A percentile compares a stretch with the other conserved stretches of the same genome.
These are phyloP conservation scores for Pseudoneurospora amorphoporcata DNA, from an alignment of 495 filamentous ascomycete genomes.

Conservation along the genomic window DNA sequence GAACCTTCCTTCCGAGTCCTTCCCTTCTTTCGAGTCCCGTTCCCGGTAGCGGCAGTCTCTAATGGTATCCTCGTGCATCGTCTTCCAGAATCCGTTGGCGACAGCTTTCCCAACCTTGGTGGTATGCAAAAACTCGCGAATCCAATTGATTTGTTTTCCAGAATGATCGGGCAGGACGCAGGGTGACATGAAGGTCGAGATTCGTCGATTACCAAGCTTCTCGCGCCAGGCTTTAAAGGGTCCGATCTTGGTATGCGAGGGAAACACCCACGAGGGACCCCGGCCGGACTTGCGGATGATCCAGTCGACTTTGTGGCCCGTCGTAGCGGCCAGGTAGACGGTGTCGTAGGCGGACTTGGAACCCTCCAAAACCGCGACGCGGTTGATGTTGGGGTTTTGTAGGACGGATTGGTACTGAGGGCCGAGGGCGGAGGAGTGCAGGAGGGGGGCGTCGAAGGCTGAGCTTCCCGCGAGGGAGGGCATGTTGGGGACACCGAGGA, in stretches of 20 bases:
- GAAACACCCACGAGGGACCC: constrained; percentile 57
- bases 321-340: constrained; percentile 50
- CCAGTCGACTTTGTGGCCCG: constrained; percentile 56
- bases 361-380: constrained; percentile 51
- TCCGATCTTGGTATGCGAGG: constrained; percentile 19
- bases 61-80: constrained; percentile 43
- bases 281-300: constrained; percentile 62
- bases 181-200: constrained; percentile 33
- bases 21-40: constrained; percentile 19
- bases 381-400: constrained; percentile 11
- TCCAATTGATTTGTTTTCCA: constrained; percentile 7
- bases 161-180: constrained; percentile 14
- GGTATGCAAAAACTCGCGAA: constrained; percentile 32
- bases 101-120: constrained; percentile 51
- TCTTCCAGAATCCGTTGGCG: constrained; percentile 50
- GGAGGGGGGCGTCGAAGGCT: constrained; percentile 44
- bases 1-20: constrained; percentile 25
- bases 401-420: constrained; percentile 4
- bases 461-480: constrained; percentile 35
- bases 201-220: constrained; percentile 36
- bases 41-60: constrained; percentile 39
- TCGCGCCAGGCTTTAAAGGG: constrained; percentile 18
- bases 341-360: constrained; percentile 69
- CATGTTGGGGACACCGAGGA: constrained; percentile 52
- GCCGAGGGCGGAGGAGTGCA: constrained; percentile 52